These are phyloP conservation scores for Ilyonectria robusta DNA, from an alignment of 2,329 filamentous ascomycete species.

Conservation along the genomic window DNA sequence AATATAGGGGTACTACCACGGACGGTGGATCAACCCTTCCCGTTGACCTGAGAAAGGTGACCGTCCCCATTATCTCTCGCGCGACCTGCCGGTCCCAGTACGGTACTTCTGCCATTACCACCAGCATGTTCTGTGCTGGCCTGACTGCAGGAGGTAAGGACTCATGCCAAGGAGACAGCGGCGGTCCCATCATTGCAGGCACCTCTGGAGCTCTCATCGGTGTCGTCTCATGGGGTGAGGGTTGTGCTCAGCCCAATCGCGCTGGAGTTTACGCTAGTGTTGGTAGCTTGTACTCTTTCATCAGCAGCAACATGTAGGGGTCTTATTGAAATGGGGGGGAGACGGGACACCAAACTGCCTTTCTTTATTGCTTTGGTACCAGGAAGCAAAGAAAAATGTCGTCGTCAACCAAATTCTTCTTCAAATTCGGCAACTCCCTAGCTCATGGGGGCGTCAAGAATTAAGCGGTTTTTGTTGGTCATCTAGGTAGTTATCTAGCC, in stretches of 20 bases:
- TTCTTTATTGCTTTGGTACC: not conserved
- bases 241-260: conserved; percentile 45
- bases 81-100: conserved; percentile 46
- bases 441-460: not conserved
- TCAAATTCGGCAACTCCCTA: not conserved
- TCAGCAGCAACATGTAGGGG: conserved; percentile 41
- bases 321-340: not conserved
- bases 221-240: conserved; percentile 51
- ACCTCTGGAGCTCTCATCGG: conserved; percentile 42
- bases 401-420: not conserved
- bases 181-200: conserved; percentile 49
- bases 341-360: not conserved
- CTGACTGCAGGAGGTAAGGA: conserved; percentile 47
- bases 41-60: conserved; percentile 48
- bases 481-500: not conserved
- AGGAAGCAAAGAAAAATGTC: not conserved
- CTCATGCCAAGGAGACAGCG: conserved; percentile 52
- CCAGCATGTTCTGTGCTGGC: conserved; percentile 53
- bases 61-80: conserved; percentile 49
- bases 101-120: conserved; percentile 42
- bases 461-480: not conserved
- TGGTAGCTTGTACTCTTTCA: conserved; percentile 45
- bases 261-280: conserved; percentile 50
- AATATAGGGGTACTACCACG: conserved; percentile 40
- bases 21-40: conserved; percentile 34